phyloP scores from a whole-genome alignment of 805 yeast genomes.

The Kodamaea nitidulidarum region DNA sequence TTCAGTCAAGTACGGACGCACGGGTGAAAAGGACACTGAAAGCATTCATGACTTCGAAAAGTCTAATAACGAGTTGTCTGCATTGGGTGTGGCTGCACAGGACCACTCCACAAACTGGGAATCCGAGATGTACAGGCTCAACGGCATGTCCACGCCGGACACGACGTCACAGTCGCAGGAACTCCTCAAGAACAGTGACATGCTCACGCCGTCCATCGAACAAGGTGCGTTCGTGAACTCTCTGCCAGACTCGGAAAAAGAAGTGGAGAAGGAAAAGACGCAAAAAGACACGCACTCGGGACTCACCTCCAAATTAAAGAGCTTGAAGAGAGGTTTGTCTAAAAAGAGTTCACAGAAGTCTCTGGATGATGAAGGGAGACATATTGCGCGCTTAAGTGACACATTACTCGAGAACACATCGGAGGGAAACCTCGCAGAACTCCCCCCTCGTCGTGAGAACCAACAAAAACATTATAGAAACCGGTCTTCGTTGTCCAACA shows the following conservation, averaged over 20 bases:
- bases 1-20: constrained; percentile 17
- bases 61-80: constrained; percentile 31
- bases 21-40: neutral
- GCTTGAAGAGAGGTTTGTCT: constrained; percentile 42
- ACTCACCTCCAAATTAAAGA: constrained; percentile 34
- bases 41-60: constrained; percentile 8
- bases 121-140: constrained; percentile 52
- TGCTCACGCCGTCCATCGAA: constrained; percentile 31
- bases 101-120: constrained; percentile 79
- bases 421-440: constrained; percentile 6
- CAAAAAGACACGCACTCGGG: neutral
- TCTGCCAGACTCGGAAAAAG: constrained; percentile 6
- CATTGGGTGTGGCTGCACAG: constrained; percentile 77
- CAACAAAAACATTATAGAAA: constrained; percentile 21
- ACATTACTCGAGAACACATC: constrained; percentile 15
- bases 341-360: constrained; percentile 15
- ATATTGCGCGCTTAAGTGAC: constrained; percentile 24
- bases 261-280: constrained; percentile 3
- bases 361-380: constrained; percentile 9
- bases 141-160: constrained; percentile 19
- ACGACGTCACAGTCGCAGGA: constrained; percentile 1
- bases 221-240: constrained; percentile 18
- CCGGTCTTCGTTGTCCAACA: constrained; percentile 20
- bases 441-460: constrained; percentile 6
- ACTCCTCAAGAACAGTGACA: constrained; percentile 12